A percentile compares a stretch with the other conserved stretches of the same genome.
Conservation (phyloP, 192 early-diverging fungal genomes). For the Diversispora epigaea region DNA sequence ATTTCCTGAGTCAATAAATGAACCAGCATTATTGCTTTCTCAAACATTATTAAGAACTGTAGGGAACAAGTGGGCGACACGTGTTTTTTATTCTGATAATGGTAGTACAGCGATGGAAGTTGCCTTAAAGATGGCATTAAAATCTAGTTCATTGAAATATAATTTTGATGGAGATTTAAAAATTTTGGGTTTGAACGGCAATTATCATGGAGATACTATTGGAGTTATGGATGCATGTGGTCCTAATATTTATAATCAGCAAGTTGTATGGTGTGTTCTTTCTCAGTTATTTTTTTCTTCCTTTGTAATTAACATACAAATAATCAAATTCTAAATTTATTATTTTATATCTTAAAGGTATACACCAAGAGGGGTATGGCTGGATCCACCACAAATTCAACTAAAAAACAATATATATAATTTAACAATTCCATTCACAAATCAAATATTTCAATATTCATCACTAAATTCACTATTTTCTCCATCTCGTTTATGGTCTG, state of each 20-base stretch:
- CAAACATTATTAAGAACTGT: conserved; percentile 56
- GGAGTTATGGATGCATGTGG: conserved; percentile 80
- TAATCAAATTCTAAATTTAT: background rate
- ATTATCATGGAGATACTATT: conserved; percentile 89
- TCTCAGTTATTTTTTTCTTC: background rate
- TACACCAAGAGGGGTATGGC: conserved; percentile 64
- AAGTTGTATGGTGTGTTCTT: conserved; percentile 57
- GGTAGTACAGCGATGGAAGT: conserved; percentile 82
- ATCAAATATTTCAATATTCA: background rate
- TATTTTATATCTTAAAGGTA: conserved; percentile 37
- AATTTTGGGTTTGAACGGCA: conserved; percentile 68
- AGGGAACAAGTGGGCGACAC: conserved; percentile 58
- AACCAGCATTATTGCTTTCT: conserved; percentile 61
- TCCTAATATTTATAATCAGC: conserved; percentile 68
- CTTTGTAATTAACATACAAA: background rate
- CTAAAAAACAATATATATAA: conserved; percentile 48
- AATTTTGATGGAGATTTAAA: conserved; percentile 7
- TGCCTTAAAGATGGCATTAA: conserved; percentile 76
- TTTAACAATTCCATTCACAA: conserved; percentile 39
- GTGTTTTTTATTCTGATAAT: conserved; percentile 81
- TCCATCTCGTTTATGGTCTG: background rate
- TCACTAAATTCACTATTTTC: conserved; percentile 8
- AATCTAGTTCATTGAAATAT: conserved; percentile 41
- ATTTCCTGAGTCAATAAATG: conserved; percentile 71
- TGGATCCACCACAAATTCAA: conserved; percentile 61